Evolutionary conservation across 176 grass and related monocot species (phyloP).

Genomic region (Microstegium vimineum): DNA sequence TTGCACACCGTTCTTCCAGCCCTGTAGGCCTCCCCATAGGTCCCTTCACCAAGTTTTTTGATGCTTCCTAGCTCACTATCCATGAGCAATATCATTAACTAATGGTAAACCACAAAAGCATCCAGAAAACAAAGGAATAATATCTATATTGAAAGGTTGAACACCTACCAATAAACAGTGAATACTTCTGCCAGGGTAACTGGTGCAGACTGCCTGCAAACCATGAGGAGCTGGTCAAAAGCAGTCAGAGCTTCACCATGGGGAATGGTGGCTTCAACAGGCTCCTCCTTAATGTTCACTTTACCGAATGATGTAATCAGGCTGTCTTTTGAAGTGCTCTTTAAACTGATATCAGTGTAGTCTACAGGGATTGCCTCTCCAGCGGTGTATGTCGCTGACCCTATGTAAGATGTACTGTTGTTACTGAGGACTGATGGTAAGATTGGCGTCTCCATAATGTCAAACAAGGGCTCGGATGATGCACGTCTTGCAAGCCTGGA

Average conservation of each 20-base stretch:
- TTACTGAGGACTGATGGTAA: conserved; percentile 35
- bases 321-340: conserved; percentile 3
- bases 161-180: conserved; percentile 71
- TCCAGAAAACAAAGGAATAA: conserved; percentile 23
- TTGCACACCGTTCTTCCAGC: conserved; percentile 81
- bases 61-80: conserved; percentile 57
- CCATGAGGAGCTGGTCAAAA: conserved; percentile 69
- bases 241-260: conserved; percentile 56
- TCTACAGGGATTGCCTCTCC: conserved; percentile 25
- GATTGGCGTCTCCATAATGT: conserved; percentile 59
- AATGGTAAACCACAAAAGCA: background rate
- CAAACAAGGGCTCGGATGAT: conserved; percentile 43
- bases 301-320: conserved; percentile 45
- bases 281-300: conserved; percentile 56
- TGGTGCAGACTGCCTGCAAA: conserved; percentile 68
- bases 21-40: conserved; percentile 85
- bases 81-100: conserved; percentile 22
- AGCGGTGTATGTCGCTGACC: conserved; percentile 1
- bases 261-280: conserved; percentile 19
- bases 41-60: conserved; percentile 86
- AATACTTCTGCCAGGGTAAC: conserved; percentile 63
- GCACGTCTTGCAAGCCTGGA: conserved; percentile 50
- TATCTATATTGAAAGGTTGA: conserved; percentile 5
- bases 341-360: conserved; percentile 25
- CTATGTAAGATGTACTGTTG: conserved; percentile 9